Evolutionary conservation across 495 filamentous ascomycete species (phyloP), one percentile per base, ranked within the genome.

Genomic region (Amorphotheca resinae): DNA sequence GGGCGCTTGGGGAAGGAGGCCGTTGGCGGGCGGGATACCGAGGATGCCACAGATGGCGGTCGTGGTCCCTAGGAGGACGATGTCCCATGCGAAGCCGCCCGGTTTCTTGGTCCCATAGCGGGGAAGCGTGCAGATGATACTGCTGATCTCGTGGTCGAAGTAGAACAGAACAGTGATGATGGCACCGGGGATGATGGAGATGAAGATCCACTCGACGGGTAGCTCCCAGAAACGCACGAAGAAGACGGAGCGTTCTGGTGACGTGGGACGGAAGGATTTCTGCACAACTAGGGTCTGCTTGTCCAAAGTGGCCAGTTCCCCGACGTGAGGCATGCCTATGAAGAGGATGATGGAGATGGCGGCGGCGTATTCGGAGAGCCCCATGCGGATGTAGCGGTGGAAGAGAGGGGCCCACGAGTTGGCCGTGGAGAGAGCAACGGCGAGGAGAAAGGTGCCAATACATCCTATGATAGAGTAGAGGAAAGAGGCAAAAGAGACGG

Each of bases 61-160:
- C 1, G 79, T 83, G 5, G 67, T 72, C n/a, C 80, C 80, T 0
- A 83, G 69, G 3, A 84, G 62, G 5, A 73, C 62, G 12, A 82
- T 74, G 46, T 82, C 79, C 79, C 79, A 82, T 1, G 79, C 77
- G 46, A 79, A 82, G 0, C 80, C 79, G 2, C 74, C 72, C 1
- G 77, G 78, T 46, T 82, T 82, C 32, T 61, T 63, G 2, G 74
- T 74, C 4, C 79, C 78, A 53, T 83, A 82, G 14, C 76, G 70
- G 15, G 75, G 68, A 41, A 80, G 69, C 0, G 79, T 84, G 52
- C 78, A 81, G 37, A 82, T 82, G 42, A 84, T 83, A n/a, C 76
- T 82, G 52, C 74, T 80, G 18, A 83, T 76, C 51, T 84, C 79
- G 41, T 82, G 80, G 44, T 84, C 79, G 50, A 83, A 84, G 61